phyloP scores from a whole-genome alignment of 495 filamentous ascomycete genomes.

The Penicillium canariense region DNA sequence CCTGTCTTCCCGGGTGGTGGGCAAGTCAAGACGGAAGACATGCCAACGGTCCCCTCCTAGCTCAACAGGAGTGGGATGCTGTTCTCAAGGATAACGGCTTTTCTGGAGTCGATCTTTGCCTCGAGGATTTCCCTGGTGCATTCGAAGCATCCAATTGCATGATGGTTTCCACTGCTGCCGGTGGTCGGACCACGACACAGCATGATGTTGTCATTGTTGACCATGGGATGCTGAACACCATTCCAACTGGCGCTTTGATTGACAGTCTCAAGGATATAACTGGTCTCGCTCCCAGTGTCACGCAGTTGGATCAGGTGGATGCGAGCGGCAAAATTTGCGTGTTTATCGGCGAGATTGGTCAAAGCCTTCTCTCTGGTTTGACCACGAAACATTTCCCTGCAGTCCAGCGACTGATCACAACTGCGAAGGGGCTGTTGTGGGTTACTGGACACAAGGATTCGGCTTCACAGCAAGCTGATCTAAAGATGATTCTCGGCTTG shows the following conservation, averaged over 20 bases:
- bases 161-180: conserved; percentile 22
- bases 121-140: conserved; percentile 25
- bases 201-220: conserved; percentile 26
- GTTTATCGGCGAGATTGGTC: conserved; percentile 29
- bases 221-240: conserved; percentile 10
- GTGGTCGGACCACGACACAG: conserved; percentile 7
- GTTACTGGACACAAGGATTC: conserved; percentile 18
- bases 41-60: conserved; percentile 22
- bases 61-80: conserved; percentile 19
- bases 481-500: conserved; percentile 31
- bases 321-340: conserved; percentile 33
- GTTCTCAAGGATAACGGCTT: conserved; percentile 27
- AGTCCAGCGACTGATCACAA: conserved; percentile 23
- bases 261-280: conserved; percentile 12
- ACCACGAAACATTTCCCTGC: conserved; percentile 22
- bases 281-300: conserved; percentile 7
- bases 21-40: conserved; percentile 23
- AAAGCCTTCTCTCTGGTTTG: conserved; percentile 23
- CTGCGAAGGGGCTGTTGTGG: conserved; percentile 31
- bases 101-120: conserved; percentile 23
- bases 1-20: conserved; percentile 32
- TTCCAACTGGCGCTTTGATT: conserved; percentile 13
- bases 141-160: conserved; percentile 24
- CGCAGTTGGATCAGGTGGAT: conserved; percentile 11
- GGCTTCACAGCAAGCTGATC: conserved; percentile 16